Evolutionary conservation across 805 yeast genomes (phyloP), one percentile per base, ranked within the genome.

Genomic region (Wickerhamiella alocasiicola): DNA sequence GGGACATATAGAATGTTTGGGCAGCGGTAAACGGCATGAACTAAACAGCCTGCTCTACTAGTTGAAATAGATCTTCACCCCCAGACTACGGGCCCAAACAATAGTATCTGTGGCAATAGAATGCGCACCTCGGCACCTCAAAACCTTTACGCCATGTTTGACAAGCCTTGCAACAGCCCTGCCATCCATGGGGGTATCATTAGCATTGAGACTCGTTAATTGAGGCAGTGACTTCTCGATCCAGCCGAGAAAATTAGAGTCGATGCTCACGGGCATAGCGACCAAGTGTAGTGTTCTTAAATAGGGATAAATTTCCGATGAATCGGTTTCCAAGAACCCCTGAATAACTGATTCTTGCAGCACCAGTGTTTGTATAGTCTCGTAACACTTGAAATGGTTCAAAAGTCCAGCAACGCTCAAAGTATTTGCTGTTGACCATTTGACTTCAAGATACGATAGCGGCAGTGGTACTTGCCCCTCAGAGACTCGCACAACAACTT

Each of bases 111-210:
- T 13, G 15, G 18, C 23, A 19, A 36, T 28, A 4, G 25, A n/a
- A 3, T 27, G 21, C 2, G 32, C 31, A 6, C 28, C 28, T 7
- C 39, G 29, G 15, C 31, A 26, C 39, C 25, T 5, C 12, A 36
- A 19, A 6, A n/a, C 12, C n/a, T 18, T 18, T 6, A 36, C 26
- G 17, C 39, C 39, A 12, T 15, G 39, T 5, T 19, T 9, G 2
- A 36, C 26, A 7, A 36, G 24, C n/a, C 28, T 19, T n/a, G 21
- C 30, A n/a, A 36, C 18, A n/a, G 9, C 5, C 2, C 39, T 6
- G 5, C 39, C 39, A 27, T 36, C 39, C 9, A 36, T 26, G 4
- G 39, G 39, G 6, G 31, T 36, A 7, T 36, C 39, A 15, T 36
- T 36, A 3, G 27, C 18, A 18, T 36, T 36, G 23, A 27, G 20